Conservation (phyloP, 352 stramenopile species). For the Nothophytophthora sp. region DNA sequence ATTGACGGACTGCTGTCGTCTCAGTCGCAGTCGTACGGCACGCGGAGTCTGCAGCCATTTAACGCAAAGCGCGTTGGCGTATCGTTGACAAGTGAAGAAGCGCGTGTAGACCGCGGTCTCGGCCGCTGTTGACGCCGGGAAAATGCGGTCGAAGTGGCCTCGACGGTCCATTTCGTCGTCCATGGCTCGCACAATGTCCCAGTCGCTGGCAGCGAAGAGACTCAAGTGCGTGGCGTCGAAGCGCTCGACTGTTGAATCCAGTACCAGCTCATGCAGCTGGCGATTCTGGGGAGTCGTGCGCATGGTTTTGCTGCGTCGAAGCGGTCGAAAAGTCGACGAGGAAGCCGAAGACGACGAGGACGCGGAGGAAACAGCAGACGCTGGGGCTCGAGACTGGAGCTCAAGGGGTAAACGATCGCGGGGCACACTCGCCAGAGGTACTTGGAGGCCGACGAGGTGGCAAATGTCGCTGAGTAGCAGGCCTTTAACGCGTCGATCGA, state of each 20-base stretch:
- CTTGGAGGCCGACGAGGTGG: slow-evolving; percentile 70
- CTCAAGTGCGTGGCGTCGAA: slow-evolving; percentile 56
- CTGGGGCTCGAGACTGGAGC: background rate
- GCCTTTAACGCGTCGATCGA: slow-evolving; percentile 76
- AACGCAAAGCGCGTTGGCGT: slow-evolving; percentile 55
- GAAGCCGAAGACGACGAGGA: slow-evolving; percentile 1
- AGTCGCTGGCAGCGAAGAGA: slow-evolving; percentile 56
- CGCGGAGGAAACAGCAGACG: background rate
- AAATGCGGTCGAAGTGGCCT: slow-evolving; percentile 78
- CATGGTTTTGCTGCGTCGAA: slow-evolving; percentile 23
- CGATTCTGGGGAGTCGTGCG: slow-evolving; percentile 30
- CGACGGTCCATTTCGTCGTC: slow-evolving; percentile 72
- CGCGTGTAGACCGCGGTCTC: slow-evolving; percentile 30
- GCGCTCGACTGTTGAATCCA: slow-evolving; percentile 36
- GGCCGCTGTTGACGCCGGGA: slow-evolving; percentile 29
- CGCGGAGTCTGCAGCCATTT: slow-evolving; percentile 62
- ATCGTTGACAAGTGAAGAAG: slow-evolving; percentile 67
- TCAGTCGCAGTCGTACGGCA: slow-evolving; percentile 9
- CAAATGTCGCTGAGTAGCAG: slow-evolving; percentile 82
- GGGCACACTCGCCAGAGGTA: slow-evolving; percentile 34
- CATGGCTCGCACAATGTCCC: slow-evolving; percentile 61
- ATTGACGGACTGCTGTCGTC: slow-evolving; percentile 18
- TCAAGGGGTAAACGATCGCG: slow-evolving; percentile 17
- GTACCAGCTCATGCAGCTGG: slow-evolving; percentile 60
- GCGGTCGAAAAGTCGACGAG: slow-evolving; percentile 4